Conservation (phyloP, 805 yeast genomes). For the Spathaspora passalidarum region DNA sequence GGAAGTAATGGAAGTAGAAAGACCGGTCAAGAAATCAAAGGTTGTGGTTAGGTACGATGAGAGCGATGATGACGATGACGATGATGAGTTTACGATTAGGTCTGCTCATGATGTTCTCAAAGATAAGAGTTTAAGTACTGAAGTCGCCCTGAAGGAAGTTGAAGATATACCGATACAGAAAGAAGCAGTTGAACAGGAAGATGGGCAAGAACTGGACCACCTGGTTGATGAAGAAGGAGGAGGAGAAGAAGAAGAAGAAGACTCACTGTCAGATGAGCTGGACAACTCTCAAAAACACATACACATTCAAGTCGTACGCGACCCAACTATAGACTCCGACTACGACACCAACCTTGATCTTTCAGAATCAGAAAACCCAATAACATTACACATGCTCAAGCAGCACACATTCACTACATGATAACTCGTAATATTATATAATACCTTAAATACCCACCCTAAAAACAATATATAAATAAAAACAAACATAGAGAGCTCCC, state of each 20-base stretch:
- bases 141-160: not conserved
- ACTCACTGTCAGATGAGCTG: constrained; percentile 1
- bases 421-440: constrained; percentile 1
- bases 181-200: not conserved
- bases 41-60: constrained; percentile 31
- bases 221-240: constrained; percentile 1
- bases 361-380: constrained; percentile 15
- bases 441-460: not conserved
- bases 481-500: not conserved
- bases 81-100: constrained; percentile 29
- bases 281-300: not conserved
- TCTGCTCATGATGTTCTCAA: constrained; percentile 37
- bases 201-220: not conserved
- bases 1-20: constrained; percentile 3
- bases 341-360: constrained; percentile 25
- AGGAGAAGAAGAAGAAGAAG: constrained; percentile 20
- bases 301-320: constrained; percentile 9
- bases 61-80: constrained; percentile 34
- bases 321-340: constrained; percentile 21
- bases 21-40: constrained; percentile 14
- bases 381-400: constrained; percentile 6
- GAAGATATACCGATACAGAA: not conserved
- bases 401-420: constrained; percentile 10
- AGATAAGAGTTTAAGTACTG: not conserved
- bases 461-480: not conserved